Conservation (phyloP, 768 basidiomycete species). For the Rickenella mellea region DNA sequence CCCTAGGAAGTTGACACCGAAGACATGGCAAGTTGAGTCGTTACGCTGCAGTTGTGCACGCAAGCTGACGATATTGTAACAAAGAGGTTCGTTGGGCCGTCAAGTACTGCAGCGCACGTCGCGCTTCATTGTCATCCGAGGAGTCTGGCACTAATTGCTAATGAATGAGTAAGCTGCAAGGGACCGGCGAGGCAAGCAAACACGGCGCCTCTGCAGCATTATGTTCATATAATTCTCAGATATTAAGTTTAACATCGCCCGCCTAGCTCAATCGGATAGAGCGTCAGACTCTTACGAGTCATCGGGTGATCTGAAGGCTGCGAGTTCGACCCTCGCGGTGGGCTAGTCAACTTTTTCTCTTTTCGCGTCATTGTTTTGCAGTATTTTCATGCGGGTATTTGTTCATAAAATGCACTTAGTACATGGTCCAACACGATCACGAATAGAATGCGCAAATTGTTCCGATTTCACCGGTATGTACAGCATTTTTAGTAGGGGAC, state of each 20-base stretch:
- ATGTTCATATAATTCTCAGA: background rate
- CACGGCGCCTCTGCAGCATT: background rate
- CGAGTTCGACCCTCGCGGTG: slow-evolving; percentile 10
- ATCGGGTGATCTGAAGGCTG: slow-evolving; percentile 12
- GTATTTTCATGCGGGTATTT: no score
- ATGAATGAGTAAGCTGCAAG: background rate
- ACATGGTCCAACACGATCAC: no score
- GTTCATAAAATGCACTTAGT: no score
- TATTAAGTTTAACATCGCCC: slow-evolving; percentile 2
- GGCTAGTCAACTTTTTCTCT: slow-evolving; percentile 5
- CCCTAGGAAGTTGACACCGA: no score
- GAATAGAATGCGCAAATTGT: no score
- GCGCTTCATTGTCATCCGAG: background rate
- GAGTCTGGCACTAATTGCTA: background rate
- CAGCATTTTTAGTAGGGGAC: no score
- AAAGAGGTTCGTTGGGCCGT: background rate
- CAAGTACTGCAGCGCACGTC: background rate
- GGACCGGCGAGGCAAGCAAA: background rate
- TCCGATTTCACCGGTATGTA: no score
- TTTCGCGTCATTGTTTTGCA: no score
- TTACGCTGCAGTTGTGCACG: no score
- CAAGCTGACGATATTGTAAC: background rate
- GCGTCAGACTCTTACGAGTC: slow-evolving; percentile 4
- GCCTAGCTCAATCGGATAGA: slow-evolving; percentile 6
- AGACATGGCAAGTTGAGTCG: no score